Evolutionary conservation across 805 yeast species (phyloP).

Genomic region (Geotrichum ghanense): DNA sequence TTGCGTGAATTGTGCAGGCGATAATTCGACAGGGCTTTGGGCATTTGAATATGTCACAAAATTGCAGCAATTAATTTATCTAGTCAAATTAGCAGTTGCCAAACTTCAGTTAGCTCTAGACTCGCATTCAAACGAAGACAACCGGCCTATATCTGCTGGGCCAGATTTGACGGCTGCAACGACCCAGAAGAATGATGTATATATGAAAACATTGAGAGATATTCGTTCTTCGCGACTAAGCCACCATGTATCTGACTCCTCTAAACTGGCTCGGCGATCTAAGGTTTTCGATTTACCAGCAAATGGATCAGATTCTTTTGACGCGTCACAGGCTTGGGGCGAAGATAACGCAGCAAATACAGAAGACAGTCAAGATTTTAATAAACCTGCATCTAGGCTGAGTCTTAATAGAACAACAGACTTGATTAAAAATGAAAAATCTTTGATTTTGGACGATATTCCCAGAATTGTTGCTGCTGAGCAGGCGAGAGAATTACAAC

Average conservation of each 20-base stretch:
- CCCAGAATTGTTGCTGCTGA: conserved; percentile 96
- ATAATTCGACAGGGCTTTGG: conserved; percentile 41
- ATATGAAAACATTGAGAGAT: conserved; percentile 60
- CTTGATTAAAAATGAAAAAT: conserved; percentile 66
- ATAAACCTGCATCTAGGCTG: not conserved
- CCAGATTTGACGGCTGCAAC: conserved; percentile 1
- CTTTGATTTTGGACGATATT: conserved; percentile 88
- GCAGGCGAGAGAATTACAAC: conserved; percentile 86
- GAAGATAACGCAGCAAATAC: conserved; percentile 1
- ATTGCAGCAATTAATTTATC: conserved; percentile 60
- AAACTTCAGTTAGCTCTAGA: conserved; percentile 38
- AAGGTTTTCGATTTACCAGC: conserved; percentile 51
- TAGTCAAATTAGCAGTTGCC: conserved; percentile 74
- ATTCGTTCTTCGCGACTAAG: conserved; percentile 68
- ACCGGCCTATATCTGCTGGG: conserved; percentile 14
- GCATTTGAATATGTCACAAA: conserved; percentile 54
- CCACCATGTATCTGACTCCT: conserved; percentile 40
- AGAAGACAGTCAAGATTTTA: conserved; percentile 2
- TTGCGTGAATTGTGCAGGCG: conserved; percentile 58
- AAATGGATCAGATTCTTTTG: conserved; percentile 15
- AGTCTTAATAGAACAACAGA: conserved; percentile 52
- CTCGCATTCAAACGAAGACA: too few species aligned
- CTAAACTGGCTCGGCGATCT: conserved; percentile 55
- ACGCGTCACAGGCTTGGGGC: conserved; percentile 5
- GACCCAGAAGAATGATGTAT: conserved; percentile 25